Base-by-base conservation (phyloP, 1,284 basidiomycete species). In the Moesziomyces parantarcticus region DNA sequence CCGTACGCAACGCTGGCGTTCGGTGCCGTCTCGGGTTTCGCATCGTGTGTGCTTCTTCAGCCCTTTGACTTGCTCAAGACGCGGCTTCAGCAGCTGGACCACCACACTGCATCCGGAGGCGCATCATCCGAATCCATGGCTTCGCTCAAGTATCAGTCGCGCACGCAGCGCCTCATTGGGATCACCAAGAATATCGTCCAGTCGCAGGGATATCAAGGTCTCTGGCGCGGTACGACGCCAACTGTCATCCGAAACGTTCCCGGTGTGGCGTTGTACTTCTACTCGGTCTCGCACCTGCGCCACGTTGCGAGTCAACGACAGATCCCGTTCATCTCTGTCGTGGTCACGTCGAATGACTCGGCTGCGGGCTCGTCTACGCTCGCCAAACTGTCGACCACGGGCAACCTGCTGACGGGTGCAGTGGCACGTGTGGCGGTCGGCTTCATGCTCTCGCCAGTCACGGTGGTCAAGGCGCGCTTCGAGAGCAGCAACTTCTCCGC, bases 351-450 rank as follows among this genome's bases (percentile, higher is more conserved):
- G 48, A 70, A 82, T 58, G 84, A 85, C 86, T 87, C 64, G 74
- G 85, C 73, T 41, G 51, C 26, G 46, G 58, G 50, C 36, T 48
- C 69, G 25, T 75, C 69, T 20, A 75, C 78, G 8, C 48, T 77
- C 8, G 76, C 81, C 26, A 91, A 89, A 62, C 88, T 97, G 7
- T 90, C 90, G 0, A 88, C 86, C 43, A 87, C 89, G 62, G 96
- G 95, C 0, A 98, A 99, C 84, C 87, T 99, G 2, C 58, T 97
- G 13, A 91, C 96, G 0, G 96, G 96, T 2, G 95, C 94, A 0
- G 88, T 91, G 4, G 90, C 93, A 0, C 89, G 97, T 48, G 91
- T 94, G 13, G 87, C 87, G 0, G 92, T 98, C 1, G 96, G 96
- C 0, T 91, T 97, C 77, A 69, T 95, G 0, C 82, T 99, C 63